Evolutionary conservation across 768 basidiomycete genomes (phyloP), one percentile per base, ranked within the genome.

Genomic region (Lyophyllum atratum): DNA sequence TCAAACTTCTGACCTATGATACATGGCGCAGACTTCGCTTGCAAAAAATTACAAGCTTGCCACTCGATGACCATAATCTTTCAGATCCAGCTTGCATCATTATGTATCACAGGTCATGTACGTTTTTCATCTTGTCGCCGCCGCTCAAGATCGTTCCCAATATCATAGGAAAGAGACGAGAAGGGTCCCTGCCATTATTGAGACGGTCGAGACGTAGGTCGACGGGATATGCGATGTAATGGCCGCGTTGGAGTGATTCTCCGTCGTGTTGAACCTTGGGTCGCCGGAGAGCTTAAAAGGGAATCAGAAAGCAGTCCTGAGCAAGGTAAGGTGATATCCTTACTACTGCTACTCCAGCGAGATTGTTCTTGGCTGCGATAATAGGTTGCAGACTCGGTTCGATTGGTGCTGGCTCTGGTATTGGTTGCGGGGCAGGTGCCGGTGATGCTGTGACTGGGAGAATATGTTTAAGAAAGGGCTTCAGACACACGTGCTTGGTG

Each of bases 351-450:
- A 21, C 48, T 14, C 66, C 51, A 1, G 60, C 67, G 6, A 71
- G 52, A 55, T 68, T 67, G 31, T 68, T 64, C 52, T 69, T 71
- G 15, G 53, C 52, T 21, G 68, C 67, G 52, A 71, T 60, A 22
- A 66, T 55, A 31, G 67, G 62, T 21, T 64, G 62, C 26, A 69
- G 49, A 34, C 57, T 58, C 1, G 57, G 52, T 51, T 68, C 66
- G 40, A 71, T 71, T 39, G 61, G 60, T 44, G 44, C 55, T 17
- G 60, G 44, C 39, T 52, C 51, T 3, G 50, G 50, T 28, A 25
- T 17, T 3, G 68, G 68, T 24, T 54, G 52, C 1, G 66, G 59
- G 28, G 52, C 59, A 28, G 62, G 53, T 15, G 51, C 39, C 9
- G 58, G 59, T 17, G 53, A 48, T 22, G 54, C 57, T 24, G 33